Evolutionary conservation across 257 asterid genomes (phyloP).

Genomic region (Scutellaria baicalensis): DNA sequence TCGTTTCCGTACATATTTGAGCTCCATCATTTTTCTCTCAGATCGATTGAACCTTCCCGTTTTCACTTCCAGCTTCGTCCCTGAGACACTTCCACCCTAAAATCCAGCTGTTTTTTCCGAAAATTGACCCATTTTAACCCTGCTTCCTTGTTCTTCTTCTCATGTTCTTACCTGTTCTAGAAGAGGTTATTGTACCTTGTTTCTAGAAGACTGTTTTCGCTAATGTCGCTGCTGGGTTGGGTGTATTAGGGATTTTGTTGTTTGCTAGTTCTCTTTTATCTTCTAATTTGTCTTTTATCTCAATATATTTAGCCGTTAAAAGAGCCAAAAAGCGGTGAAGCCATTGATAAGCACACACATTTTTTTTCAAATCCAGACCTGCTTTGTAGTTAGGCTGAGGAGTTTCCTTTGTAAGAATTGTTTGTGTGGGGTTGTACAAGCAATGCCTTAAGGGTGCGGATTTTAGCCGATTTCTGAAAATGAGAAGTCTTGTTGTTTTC

Average conservation of each 20-base stretch:
- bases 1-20: background rate
- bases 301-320: constrained; percentile 17
- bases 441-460: constrained; percentile 22
- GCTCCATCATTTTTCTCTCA: constrained; percentile 13
- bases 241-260: background rate
- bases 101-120: background rate
- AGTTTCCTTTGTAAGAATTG: background rate
- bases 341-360: background rate
- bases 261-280: background rate
- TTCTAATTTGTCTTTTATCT: constrained; percentile 4
- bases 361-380: background rate
- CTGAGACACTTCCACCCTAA: background rate
- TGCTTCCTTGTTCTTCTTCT: background rate
- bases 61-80: background rate
- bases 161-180: background rate
- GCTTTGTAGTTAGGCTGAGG: background rate
- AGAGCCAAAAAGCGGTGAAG: constrained; percentile 2
- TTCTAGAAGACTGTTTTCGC: background rate
- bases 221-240: constrained; percentile 1
- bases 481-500: constrained; percentile 42
- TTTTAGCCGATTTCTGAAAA: constrained; percentile 20
- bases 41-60: constrained; percentile 23
- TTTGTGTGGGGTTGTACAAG: background rate
- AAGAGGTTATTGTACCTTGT: background rate
- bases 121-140: background rate